Base-by-base conservation (phyloP, 495 filamentous ascomycete species). In the Aspergillus leporis region DNA sequence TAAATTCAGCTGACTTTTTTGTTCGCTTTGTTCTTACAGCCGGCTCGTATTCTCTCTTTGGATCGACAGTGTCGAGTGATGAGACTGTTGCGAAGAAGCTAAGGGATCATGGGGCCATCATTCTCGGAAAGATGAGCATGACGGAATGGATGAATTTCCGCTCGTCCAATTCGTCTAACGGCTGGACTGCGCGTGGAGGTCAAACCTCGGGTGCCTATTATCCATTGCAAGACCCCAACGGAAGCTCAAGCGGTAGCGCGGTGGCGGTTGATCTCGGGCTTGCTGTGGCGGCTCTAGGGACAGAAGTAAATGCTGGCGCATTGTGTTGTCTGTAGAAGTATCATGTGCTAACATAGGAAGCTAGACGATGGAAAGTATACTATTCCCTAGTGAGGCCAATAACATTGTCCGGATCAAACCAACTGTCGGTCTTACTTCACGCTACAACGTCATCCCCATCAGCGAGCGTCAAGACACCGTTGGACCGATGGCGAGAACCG, bases 401-500 rank as follows among this genome's bases (percentile, higher is more conserved):
- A 66, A 72, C 25, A 81, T 85, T 57, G 74, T 88, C 14, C 85
- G 85, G 7, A 78, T 88, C 68, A 90, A 90, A 69, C 87, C 87
- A 12, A 87, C 86, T 0, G 85, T 89, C 12, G 88, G 88, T 0
- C 75, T 88, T n/a, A 88, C 84, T 9, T 85, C 82, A 16, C 72
- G 85, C 10, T 67, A 79, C 54, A 73, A 85, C 21, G 85, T 88
- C 18, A 82, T 90, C 25, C 87, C 87, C 18, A 80, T 88, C 53
- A 80, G 73, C 36, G 70, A 83, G 65, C 82, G 79, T 60, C 85
- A 86, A 66, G 87, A 90, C 61, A 89, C 85, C 0, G 74, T 88
- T 25, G 87, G 87, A 0, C 84, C 87, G 0, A 82, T 90, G 77
- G 81, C 86, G 13, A 69, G 83, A 16, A 85, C 79, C 1, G 86